Percentiles rank a stretch among this genome's conserved stretches.
phyloP scores from a whole-genome alignment of 2,329 filamentous ascomycete species.

The Hypoxylon rubiginosum region DNA sequence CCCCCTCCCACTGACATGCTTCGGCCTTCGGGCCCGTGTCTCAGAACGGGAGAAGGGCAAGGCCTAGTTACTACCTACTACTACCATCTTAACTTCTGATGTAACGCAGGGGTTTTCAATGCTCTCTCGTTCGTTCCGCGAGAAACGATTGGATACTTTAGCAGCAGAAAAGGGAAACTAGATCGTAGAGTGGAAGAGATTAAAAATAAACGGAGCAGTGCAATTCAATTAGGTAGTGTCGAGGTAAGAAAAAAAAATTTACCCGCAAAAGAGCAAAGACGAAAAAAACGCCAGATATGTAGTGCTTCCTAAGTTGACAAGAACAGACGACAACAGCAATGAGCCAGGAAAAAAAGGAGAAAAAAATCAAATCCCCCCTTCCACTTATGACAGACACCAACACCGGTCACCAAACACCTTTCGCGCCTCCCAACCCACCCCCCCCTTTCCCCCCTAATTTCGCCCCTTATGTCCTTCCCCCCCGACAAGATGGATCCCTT shows the following conservation, averaged over 20 bases:
- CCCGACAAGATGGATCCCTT: background rate
- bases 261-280: constrained; percentile 14
- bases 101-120: constrained; percentile 1
- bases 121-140: background rate
- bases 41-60: background rate
- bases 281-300: constrained; percentile 30
- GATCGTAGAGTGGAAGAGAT: background rate
- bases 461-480: constrained; percentile 4
- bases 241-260: no score
- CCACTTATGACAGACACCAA: constrained; percentile 20
- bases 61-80: background rate
- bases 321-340: constrained; percentile 9
- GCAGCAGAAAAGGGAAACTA: background rate
- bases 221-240: constrained; percentile 32
- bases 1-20: background rate
- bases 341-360: constrained; percentile 14
- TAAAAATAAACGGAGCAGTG: constrained; percentile 10
- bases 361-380: constrained; percentile 23
- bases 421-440: constrained; percentile 11
- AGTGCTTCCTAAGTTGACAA: constrained; percentile 18
- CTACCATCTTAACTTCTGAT: background rate
- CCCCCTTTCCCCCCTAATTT: background rate
- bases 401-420: constrained; percentile 39
- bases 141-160: background rate
- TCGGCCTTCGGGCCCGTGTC: background rate